Evolutionary conservation across 352 stramenopile genomes (phyloP).

Genomic region (Thalassiosira gravida): DNA sequence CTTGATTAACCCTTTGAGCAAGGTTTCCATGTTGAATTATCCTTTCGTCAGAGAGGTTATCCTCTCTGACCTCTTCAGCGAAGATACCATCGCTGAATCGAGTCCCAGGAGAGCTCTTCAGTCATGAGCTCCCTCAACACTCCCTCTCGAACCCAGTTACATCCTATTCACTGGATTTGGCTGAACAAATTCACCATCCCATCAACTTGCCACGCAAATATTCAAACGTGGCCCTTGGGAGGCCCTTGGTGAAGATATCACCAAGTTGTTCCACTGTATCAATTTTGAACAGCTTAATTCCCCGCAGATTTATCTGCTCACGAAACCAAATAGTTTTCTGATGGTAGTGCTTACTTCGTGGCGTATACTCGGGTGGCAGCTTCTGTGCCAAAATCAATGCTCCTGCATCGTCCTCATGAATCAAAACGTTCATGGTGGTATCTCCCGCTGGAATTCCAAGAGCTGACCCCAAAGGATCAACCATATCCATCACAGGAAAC

Average conservation of each 20-base stretch:
- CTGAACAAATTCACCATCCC: constrained; percentile 16
- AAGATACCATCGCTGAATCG: too few relatives aligned
- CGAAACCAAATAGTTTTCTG: background rate
- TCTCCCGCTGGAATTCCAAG: background rate
- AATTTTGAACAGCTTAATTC: background rate
- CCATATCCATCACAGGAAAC: constrained; percentile 23
- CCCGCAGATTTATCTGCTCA: background rate
- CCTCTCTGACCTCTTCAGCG: too few relatives aligned
- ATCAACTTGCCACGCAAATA: constrained; percentile 14
- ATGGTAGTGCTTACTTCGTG: constrained; percentile 2
- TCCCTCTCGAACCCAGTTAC: background rate
- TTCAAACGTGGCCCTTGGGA: background rate
- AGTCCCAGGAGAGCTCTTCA: too few relatives aligned
- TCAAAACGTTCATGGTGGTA: background rate
- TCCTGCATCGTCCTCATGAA: constrained; percentile 32
- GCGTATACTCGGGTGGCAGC: constrained; percentile 1
- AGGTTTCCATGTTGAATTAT: too few relatives aligned
- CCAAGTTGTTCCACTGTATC: constrained; percentile 13
- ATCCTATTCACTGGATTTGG: background rate
- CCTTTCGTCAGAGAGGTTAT: too few relatives aligned
- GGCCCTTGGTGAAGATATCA: constrained; percentile 13
- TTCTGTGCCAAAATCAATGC: constrained; percentile 10
- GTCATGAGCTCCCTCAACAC: background rate
- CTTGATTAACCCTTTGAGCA: too few relatives aligned
- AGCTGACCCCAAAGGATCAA: background rate